phyloP scores from a whole-genome alignment of 305 asterid genomes.

The Withania somnifera region DNA sequence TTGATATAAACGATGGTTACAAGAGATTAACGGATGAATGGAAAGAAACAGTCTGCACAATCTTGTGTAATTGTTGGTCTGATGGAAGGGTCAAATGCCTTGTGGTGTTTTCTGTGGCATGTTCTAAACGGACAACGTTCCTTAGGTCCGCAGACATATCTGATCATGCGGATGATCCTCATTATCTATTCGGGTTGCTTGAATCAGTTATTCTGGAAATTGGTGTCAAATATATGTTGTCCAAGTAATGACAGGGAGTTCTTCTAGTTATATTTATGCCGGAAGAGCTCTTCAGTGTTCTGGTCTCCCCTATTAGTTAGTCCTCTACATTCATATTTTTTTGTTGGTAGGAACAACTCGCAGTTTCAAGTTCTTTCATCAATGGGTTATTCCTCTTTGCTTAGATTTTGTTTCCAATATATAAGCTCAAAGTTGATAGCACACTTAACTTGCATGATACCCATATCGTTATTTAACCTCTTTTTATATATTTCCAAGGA shows the following conservation, averaged over 20 bases:
- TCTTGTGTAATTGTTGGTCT: conserved; percentile 30
- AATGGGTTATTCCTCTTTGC: background rate
- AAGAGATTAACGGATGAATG: conserved; percentile 21
- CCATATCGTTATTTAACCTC: no score
- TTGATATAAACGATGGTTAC: conserved; percentile 13
- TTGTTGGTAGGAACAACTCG: no score
- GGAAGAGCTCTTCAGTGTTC: conserved; percentile 40
- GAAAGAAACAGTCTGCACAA: conserved; percentile 38
- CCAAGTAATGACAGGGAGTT: conserved; percentile 31
- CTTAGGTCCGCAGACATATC: conserved; percentile 29
- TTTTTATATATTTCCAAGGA: no score
- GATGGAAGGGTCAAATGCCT: conserved; percentile 23
- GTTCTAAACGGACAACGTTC: conserved; percentile 33
- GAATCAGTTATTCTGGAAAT: conserved; percentile 36
- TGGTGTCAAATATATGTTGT: conserved; percentile 25
- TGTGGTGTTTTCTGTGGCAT: conserved; percentile 30
- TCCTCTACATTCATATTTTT: no score
- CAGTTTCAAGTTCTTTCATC: background rate
- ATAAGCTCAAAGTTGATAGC: no score
- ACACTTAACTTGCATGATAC: no score
- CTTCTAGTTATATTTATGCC: conserved; percentile 14
- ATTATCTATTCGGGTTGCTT: conserved; percentile 24
- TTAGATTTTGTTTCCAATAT: background rate
- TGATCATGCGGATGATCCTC: conserved; percentile 28
- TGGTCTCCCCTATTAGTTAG: no score